A percentile compares a stretch with the other conserved stretches of the same genome.
Evolutionary conservation across 139 green algal genomes (phyloP).

Genomic region (Auxenochlorella protothecoides): DNA sequence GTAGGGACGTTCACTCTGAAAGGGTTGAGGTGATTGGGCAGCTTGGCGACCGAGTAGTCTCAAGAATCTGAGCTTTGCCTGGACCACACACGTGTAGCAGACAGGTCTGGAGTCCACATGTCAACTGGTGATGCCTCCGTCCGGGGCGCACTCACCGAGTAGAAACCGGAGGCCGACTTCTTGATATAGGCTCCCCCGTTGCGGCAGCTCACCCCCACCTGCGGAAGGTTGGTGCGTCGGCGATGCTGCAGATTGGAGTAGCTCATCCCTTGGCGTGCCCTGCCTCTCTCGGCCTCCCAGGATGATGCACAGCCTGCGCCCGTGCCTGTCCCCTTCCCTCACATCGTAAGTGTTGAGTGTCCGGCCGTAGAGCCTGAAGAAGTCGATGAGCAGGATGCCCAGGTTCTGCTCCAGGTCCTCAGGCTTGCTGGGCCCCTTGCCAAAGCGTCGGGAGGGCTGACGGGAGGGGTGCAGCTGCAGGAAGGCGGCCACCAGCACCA

Average conservation of each 20-base stretch:
- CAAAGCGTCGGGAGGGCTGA: not conserved
- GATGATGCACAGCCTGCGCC: not conserved
- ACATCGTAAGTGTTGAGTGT: slow-evolving; percentile 44
- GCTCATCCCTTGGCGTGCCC: no score
- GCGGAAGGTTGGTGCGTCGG: not conserved
- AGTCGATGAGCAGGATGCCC: slow-evolving; percentile 86
- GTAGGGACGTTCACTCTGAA: slow-evolving; percentile 37
- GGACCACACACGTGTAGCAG: not conserved
- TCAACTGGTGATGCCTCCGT: not conserved
- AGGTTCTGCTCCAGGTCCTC: slow-evolving; percentile 56
- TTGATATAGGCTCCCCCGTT: slow-evolving; percentile 47
- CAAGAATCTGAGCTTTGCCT: not conserved
- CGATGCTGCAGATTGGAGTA: no score
- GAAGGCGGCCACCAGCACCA: slow-evolving; percentile 82
- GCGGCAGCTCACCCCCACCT: slow-evolving; percentile 24
- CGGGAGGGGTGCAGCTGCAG: slow-evolving; percentile 66
- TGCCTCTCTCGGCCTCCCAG: no score
- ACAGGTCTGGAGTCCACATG: not conserved
- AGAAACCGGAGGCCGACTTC: slow-evolving; percentile 30
- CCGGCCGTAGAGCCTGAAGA: slow-evolving; percentile 70
- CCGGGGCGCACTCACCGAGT: not conserved
- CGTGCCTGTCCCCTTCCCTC: slow-evolving; percentile 12
- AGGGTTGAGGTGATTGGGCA: not conserved
- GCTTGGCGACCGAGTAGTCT: not conserved
- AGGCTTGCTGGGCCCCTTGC: not conserved